These are phyloP conservation scores for Chara braunii DNA, from an alignment of 139 green algal genomes.

Conservation along the genomic window DNA sequence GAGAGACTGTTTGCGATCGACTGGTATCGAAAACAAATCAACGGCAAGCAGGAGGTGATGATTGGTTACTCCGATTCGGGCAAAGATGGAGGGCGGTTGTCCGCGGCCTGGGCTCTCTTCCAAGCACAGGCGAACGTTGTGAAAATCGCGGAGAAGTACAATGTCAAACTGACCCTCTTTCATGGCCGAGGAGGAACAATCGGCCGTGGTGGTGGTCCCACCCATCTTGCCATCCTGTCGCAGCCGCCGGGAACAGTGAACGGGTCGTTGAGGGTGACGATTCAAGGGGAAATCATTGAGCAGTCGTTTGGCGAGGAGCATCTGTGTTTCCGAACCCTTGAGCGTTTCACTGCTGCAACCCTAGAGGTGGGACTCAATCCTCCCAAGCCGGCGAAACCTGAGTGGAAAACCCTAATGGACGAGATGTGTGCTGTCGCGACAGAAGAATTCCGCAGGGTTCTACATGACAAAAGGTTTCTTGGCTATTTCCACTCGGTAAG, in stretches of 20 bases:
- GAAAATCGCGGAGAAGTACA: conserved; percentile 37
- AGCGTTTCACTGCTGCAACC: conserved; percentile 36
- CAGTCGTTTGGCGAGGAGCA: conserved; percentile 85
- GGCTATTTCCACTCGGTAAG: conserved; percentile 73
- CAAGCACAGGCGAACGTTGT: conserved; percentile 43
- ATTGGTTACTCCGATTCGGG: conserved; percentile 93
- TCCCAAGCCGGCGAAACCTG: conserved; percentile 27
- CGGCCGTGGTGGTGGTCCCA: conserved; percentile 85
- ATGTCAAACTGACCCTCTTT: conserved; percentile 81
- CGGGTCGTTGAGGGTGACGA: conserved; percentile 81
- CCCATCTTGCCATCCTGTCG: conserved; percentile 84
- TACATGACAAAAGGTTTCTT: conserved; percentile 75
- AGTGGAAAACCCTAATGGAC: conserved; percentile 76
- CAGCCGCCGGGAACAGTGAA: conserved; percentile 79
- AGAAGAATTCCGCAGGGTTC: conserved; percentile 63
- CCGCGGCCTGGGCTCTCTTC: conserved; percentile 86
- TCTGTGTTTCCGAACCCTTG: conserved; percentile 70
- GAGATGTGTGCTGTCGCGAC: conserved; percentile 59
- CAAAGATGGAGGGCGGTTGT: conserved; percentile 90
- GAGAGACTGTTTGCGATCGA: conserved; percentile 43
- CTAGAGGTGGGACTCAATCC: conserved; percentile 72
- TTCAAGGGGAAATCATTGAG: conserved; percentile 82
- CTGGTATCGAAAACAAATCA: conserved; percentile 58
- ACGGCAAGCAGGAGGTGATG: conserved; percentile 80
- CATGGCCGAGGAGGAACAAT: conserved; percentile 91